Evolutionary conservation across 495 filamentous ascomycete genomes (phyloP), one percentile per base, ranked within the genome.

Genomic region (Podospora appendiculata): DNA sequence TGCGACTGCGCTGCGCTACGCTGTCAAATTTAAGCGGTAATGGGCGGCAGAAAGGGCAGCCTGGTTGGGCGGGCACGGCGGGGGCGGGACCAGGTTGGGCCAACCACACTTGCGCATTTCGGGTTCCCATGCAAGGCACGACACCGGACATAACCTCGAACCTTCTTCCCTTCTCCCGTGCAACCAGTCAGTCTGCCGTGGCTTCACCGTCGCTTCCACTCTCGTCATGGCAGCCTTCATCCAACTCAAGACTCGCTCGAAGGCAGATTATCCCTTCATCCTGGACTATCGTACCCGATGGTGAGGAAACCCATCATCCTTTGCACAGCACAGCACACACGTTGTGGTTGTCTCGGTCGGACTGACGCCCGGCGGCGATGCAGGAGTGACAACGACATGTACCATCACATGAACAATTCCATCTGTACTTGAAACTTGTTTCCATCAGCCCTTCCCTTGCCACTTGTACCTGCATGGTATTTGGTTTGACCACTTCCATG

Each of bases 311-410:
- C 16, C 36, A 38, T 25, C 5, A 25, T 25, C 25, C 25, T 25
- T 25, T 25, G 25, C 25, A 5, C 25, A 25, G 25, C 25, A 25
- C 25, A 2, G 25, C 25, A 25, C 25, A 2, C 25, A 25, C 25
- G 25, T 25, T 25, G 2, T 25, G 2, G 25, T 2, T 25, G 25
- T 25, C 25, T 25, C 25, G 2, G 25, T 25, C 25, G 25, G 25
- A 25, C 25, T 25, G 25, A 25, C 25, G 2, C 39, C 40, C n/a
- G 32, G 8, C 40, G 18, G 33, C 50, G 51, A 45, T 45, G 48
- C 53, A 91, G 88, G 88, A 83, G 77, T 62, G 93, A 98, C 68
- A 96, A 96, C 61, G 92, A 96, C 71, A 93, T 95, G 87, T 97
- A 96, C 68, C 79, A 84, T 42, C 89, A 95, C 58, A 78, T 79